Conservation (phyloP, 2,329 filamentous ascomycete species). For the Claviceps digitariae region DNA sequence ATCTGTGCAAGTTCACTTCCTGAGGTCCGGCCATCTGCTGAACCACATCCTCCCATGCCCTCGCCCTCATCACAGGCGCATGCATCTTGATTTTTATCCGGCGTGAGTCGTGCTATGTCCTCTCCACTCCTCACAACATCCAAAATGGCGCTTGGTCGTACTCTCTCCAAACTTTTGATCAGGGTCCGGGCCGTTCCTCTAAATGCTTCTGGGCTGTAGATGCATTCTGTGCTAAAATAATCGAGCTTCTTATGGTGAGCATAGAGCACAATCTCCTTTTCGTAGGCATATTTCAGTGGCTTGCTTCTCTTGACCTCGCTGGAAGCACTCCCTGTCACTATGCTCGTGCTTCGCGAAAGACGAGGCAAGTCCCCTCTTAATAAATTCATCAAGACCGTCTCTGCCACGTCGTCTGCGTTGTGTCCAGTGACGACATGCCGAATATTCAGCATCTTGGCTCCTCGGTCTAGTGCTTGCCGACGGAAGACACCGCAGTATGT, state of each 20-base stretch:
- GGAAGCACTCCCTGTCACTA: slow-evolving; percentile 64
- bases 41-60: slow-evolving; percentile 56
- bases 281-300: slow-evolving; percentile 94
- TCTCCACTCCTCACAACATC: slow-evolving; percentile 92
- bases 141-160: slow-evolving; percentile 84
- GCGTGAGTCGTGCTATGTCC: slow-evolving; percentile 74
- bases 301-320: slow-evolving; percentile 92
- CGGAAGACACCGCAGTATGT: slow-evolving; percentile 97
- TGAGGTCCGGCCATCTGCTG: slow-evolving; percentile 45
- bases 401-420: slow-evolving; percentile 93
- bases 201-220: slow-evolving; percentile 96
- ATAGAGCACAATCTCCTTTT: slow-evolving; percentile 97
- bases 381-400: slow-evolving; percentile 96
- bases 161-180: slow-evolving; percentile 90
- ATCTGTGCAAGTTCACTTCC: slow-evolving; percentile 72
- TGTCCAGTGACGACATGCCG: slow-evolving; percentile 93
- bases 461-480: slow-evolving; percentile 83
- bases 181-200: slow-evolving; percentile 79
- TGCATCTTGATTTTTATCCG: slow-evolving; percentile 22
- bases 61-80: slow-evolving; percentile 25
- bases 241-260: slow-evolving; percentile 93
- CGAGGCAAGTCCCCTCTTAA: slow-evolving; percentile 80
- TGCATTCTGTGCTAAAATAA: slow-evolving; percentile 97
- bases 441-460: slow-evolving; percentile 75
- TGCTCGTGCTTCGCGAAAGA: slow-evolving; percentile 76